A percentile compares a stretch with the other conserved stretches of the same genome.
phyloP scores from a whole-genome alignment of 345 rosid genomes.

The Eutrema japonicum region DNA sequence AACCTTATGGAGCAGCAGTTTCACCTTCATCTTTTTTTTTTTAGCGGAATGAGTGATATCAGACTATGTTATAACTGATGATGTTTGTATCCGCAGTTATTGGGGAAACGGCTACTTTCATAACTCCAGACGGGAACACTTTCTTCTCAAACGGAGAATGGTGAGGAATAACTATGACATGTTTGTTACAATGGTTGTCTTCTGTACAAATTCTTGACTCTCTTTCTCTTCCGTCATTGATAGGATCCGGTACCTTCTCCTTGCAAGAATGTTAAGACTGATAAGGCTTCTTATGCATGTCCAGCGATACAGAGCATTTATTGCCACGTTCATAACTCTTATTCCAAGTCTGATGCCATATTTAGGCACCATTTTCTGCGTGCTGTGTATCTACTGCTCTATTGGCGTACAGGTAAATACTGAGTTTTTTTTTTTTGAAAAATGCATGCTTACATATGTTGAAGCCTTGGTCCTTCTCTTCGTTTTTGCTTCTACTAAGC shows the following conservation, averaged over 20 bases:
- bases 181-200: conserved; percentile 5
- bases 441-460: conserved; percentile 6
- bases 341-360: conserved; percentile 97
- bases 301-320: conserved; percentile 73
- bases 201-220: conserved; percentile 11
- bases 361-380: conserved; percentile 84
- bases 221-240: conserved; percentile 28
- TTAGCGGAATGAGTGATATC: conserved; percentile 12
- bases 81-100: conserved; percentile 64
- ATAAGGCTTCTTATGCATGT: conserved; percentile 89
- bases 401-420: conserved; percentile 85
- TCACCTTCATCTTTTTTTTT: neutral
- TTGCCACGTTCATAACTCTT: conserved; percentile 88
- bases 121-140: conserved; percentile 61
- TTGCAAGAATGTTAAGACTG: conserved; percentile 91
- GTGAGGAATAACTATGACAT: conserved; percentile 47
- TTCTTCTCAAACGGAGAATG: conserved; percentile 97
- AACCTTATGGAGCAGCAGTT: conserved; percentile 25
- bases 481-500: neutral
- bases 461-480: conserved; percentile 13
- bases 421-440: conserved; percentile 1
- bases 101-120: conserved; percentile 90
- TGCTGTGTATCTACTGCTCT: conserved; percentile 88
- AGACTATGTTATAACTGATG: conserved; percentile 25
- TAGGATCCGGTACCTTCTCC: conserved; percentile 99